These are phyloP conservation scores for Sonneratia caseolaris DNA, from an alignment of 345 rosid genomes.

Conservation along the genomic window DNA sequence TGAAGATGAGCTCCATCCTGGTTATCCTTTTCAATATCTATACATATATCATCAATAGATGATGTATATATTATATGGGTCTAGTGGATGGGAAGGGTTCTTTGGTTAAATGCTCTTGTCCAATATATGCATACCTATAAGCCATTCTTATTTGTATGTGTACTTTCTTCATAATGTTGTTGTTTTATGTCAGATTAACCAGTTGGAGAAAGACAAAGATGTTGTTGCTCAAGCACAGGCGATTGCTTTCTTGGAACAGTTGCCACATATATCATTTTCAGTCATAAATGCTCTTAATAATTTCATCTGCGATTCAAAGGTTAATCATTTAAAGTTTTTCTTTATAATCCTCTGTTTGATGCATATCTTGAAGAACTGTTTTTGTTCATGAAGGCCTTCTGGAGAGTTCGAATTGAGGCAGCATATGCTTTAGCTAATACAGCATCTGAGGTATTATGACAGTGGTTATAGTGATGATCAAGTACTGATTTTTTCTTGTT, in stretches of 20 bases:
- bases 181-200: constrained; percentile 46
- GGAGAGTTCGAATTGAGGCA: constrained; percentile 96
- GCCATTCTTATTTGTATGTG: background rate
- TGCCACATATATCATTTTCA: constrained; percentile 68
- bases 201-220: constrained; percentile 92
- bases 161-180: background rate
- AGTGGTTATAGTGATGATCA: background rate
- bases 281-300: constrained; percentile 69
- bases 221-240: constrained; percentile 97
- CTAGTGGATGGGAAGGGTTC: background rate
- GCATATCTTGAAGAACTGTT: background rate
- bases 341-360: background rate
- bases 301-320: constrained; percentile 79
- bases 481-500: background rate
- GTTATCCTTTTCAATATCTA: background rate
- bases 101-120: background rate
- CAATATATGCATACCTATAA: background rate
- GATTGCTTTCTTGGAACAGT: constrained; percentile 53
- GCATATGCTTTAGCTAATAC: constrained; percentile 87
- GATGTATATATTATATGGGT: background rate
- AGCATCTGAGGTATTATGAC: constrained; percentile 65
- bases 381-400: constrained; percentile 53
- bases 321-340: constrained; percentile 6
- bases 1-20: background rate
- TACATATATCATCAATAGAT: background rate